A percentile compares a stretch with the other conserved stretches of the same genome.
These are phyloP conservation scores for Colletotrichum falcatum DNA, from an alignment of 2,329 filamentous ascomycete genomes.

Conservation along the genomic window DNA sequence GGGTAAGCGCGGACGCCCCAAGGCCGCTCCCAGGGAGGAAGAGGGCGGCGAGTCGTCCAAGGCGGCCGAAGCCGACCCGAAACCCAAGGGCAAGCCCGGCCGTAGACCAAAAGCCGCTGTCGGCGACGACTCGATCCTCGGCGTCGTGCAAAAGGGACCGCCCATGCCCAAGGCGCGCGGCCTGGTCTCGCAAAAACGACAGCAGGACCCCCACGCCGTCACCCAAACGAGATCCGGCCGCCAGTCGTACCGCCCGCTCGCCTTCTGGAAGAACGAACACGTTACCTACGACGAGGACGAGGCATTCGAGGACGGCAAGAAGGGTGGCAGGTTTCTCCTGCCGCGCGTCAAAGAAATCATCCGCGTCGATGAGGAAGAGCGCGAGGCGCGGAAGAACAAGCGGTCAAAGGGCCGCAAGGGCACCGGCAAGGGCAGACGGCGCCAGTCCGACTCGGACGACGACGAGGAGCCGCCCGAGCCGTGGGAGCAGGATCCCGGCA, in stretches of 20 bases:
- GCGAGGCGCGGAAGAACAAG: slow-evolving; percentile 44
- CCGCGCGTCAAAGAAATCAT: slow-evolving; percentile 82
- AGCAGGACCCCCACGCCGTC: slow-evolving; percentile 62
- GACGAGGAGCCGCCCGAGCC: slow-evolving; percentile 68
- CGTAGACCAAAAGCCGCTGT: slow-evolving; percentile 55
- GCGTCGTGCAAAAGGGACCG: slow-evolving; percentile 63
- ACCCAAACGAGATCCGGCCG: slow-evolving; percentile 80
- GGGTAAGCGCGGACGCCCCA: slow-evolving; percentile 45
- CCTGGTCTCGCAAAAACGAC: slow-evolving; percentile 63
- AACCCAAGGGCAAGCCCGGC: slow-evolving; percentile 47
- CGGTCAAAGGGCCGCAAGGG: slow-evolving; percentile 45
- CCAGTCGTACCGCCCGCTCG: slow-evolving; percentile 80
- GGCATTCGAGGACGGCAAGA: slow-evolving; percentile 54
- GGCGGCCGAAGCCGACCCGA: slow-evolving; percentile 42
- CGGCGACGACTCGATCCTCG: slow-evolving; percentile 58
- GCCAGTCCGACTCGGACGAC: slow-evolving; percentile 57
- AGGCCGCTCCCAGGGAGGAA: slow-evolving; percentile 32
- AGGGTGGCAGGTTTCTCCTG: slow-evolving; percentile 65
- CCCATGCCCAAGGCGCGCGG: slow-evolving; percentile 67
- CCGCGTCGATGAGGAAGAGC: slow-evolving; percentile 73
- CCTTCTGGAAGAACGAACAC: slow-evolving; percentile 89
- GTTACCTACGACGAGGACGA: slow-evolving; percentile 76
- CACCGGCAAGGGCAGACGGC: slow-evolving; percentile 47
- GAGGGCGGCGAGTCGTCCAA: slow-evolving; percentile 41
- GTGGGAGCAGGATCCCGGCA: slow-evolving; percentile 78